Evolutionary conservation across 345 rosid genomes (phyloP), one percentile per base, ranked within the genome.

Genomic region (Melastoma malabathricum): DNA sequence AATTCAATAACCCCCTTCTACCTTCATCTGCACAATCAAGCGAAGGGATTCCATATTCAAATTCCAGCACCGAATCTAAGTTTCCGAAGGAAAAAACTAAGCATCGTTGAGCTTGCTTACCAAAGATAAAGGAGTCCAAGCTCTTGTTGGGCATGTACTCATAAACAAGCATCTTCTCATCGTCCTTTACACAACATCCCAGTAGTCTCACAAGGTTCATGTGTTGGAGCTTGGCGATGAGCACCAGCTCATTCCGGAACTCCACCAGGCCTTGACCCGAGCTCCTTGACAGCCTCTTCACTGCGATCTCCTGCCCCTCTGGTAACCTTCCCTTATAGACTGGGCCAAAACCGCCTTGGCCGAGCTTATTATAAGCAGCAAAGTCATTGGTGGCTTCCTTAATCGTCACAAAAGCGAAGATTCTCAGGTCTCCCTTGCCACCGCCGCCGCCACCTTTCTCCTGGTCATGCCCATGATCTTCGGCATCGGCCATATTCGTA

Each of bases 291-390:
- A 75, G 69, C 47, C 72, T 72, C 52, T 75, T 75, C 31, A 68
- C 81, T n/a, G 81, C 77, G 52, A 69, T 69, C 45, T 66, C 66
- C 57, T 52, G 66, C 9, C 70, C 75, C 8, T 44, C 29, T 3
- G 50, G 29, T 13, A 75, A 55, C 31, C 17, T 59, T 3, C 75
- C 72, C 72, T 59, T 69, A 41, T 72, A 69, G n/a, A 75, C 75
- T 10, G 77, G 75, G 14, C 75, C 77, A 59, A 52, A 75, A 13
- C 77, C 81, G 48, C 77, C 81, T 55, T 69, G 60, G 22, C 77
- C 75, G 19, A 75, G 63, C 52, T 52, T 61, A 44, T 72, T 75
- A 60, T 56, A 64, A n/a, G 41, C 17, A 0, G 68, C 64, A 60
- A 75, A 75, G 57, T 64, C 49, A 16, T 65, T 17, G 10, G 81